A percentile compares a stretch with the other conserved stretches of the same genome.
Evolutionary conservation across 177 flowering plant genomes (phyloP).

Genomic region (Telopea speciosissima): DNA sequence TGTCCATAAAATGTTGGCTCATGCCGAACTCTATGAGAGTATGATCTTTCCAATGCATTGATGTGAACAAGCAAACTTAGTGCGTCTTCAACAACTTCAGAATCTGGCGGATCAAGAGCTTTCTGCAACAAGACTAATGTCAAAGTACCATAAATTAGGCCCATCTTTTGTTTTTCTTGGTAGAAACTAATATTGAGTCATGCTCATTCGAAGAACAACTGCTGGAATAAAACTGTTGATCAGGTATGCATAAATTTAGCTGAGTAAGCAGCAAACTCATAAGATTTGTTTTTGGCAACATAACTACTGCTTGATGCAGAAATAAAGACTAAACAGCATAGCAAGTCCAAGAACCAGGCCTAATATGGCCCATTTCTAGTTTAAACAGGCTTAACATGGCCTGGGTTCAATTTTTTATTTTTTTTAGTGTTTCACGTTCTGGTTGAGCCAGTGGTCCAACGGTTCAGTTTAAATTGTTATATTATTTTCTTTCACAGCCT

Average conservation of each 20-base stretch:
- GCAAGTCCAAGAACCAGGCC: too few species aligned
- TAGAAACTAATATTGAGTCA: not conserved
- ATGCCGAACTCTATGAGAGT: slow-evolving; percentile 56
- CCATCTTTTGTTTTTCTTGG: not conserved
- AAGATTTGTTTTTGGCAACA: too few species aligned
- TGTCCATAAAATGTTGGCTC: slow-evolving; percentile 89
- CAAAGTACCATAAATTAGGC: slow-evolving; percentile 20
- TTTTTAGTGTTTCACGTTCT: too few species aligned
- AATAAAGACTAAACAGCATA: too few species aligned
- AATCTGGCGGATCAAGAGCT: slow-evolving; percentile 82
- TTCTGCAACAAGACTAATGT: slow-evolving; percentile 69
- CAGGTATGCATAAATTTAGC: not conserved
- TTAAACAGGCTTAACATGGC: too few species aligned
- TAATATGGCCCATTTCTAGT: too few species aligned
- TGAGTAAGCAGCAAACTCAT: not conserved
- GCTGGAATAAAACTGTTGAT: not conserved
- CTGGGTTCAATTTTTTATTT: too few species aligned
- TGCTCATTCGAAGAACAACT: too few species aligned
- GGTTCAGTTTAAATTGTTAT: too few species aligned
- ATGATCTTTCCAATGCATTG: slow-evolving; percentile 48
- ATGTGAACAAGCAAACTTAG: slow-evolving; percentile 57
- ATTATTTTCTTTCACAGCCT: too few species aligned
- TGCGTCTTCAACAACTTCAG: slow-evolving; percentile 79
- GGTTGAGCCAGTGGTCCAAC: too few species aligned
- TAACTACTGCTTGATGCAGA: too few species aligned